Evolutionary conservation across 192 early-diverging fungal genomes (phyloP), one percentile per base, ranked within the genome.

Genomic region (Pilaira anomala): DNA sequence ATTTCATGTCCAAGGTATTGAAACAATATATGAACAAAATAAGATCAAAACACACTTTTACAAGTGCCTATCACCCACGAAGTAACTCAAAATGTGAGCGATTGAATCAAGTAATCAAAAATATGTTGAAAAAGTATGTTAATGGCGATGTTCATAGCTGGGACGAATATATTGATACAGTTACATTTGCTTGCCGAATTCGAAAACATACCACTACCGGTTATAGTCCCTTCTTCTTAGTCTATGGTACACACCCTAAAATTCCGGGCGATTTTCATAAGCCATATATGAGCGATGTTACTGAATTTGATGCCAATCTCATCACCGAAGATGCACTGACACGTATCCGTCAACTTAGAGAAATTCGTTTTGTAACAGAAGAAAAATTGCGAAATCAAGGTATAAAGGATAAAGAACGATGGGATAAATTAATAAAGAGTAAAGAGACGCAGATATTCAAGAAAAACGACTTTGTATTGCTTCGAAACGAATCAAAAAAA

Each of bases 11-110:
- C 12, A 61, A 61, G 0, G 52, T 54, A 0, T 4, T 62, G 0
- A 33, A 25, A 29, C 22, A 44, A 0, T 68, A 68, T 40, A 19
- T 56, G 3, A 11, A 1, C 3, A 44, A 24, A 9, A 25, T 62
- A 9, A 9, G 57, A 22, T 7, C 54, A 2, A 55, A 68, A 13
- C 67, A 73, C 12, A 36, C 48, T 7, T 25, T 58, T 14, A 67
- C 65, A 1, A 63, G 53, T 1, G 65, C 71, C 2, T 71, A 59
- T 39, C 61, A 64, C 16, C 62, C 65, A 0, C 29, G 61, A 26
- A 66, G 66, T 0, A 69, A 74, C 45, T 51, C 40, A 6, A 69
- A 69, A 62, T 69, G 60, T 48, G 60, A 63, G 6, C 18, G 67
- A 0, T 26, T 69, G 8, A 69, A 69, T 5, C 59, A 52, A 3